A percentile compares a stretch with the other conserved stretches of the same genome.
Conservation (phyloP, 2,329 filamentous ascomycete genomes). For the Aphanoascus verrucosus region DNA sequence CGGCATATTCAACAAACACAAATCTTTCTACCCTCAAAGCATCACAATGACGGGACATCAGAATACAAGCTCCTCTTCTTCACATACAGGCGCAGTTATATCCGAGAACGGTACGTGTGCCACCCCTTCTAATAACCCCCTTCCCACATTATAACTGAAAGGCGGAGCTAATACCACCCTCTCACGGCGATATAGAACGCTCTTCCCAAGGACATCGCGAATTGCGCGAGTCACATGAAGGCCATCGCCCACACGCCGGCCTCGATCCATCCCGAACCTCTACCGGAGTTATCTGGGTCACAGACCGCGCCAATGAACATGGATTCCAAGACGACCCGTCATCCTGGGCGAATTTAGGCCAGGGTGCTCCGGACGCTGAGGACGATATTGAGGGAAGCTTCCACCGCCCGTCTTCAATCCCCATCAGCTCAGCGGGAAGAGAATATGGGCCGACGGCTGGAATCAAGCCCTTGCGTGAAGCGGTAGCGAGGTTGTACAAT, state of each 20-base stretch:
- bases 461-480: conserved; percentile 79
- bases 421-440: conserved; percentile 64
- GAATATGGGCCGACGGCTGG: conserved; percentile 93
- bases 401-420: conserved; percentile 63
- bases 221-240: conserved; percentile 82
- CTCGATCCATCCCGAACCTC: conserved; percentile 79
- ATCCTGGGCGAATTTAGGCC: conserved; percentile 83
- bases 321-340: conserved; percentile 75
- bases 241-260: conserved; percentile 80
- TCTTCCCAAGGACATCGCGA: conserved; percentile 76
- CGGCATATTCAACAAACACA: too few species aligned
- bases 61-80: too few species aligned
- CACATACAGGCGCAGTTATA: background rate
- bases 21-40: too few species aligned
- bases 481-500: conserved; percentile 87
- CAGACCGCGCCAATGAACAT: conserved; percentile 66
- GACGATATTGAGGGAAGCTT: conserved; percentile 88
- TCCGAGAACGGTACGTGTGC: conserved; percentile 13
- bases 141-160: background rate
- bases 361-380: conserved; percentile 88
- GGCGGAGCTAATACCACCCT: background rate
- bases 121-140: conserved; percentile 7
- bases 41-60: too few species aligned
- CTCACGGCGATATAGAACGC: conserved; percentile 47
- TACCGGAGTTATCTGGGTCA: conserved; percentile 81